Percentiles rank a stretch among this genome's conserved stretches.
Evolutionary conservation across 1,284 basidiomycete genomes (phyloP).

Genomic region (Taiwanofungus camphoratus): DNA sequence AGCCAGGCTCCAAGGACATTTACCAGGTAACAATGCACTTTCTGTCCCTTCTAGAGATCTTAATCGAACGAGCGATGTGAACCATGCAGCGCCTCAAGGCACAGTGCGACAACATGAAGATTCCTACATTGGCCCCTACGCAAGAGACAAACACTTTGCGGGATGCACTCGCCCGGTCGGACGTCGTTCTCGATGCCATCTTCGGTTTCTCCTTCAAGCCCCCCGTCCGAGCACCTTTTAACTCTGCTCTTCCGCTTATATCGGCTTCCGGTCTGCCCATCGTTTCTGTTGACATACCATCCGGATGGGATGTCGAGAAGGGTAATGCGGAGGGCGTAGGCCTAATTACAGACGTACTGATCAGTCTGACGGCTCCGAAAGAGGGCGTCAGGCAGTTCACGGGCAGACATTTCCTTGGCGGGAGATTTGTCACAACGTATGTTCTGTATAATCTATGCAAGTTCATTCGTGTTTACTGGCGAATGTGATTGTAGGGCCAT

Average conservation of each 20-base stretch:
- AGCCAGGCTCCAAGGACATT: slow-evolving; percentile 87
- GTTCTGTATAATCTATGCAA: slow-evolving; percentile 25
- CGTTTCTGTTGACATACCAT: slow-evolving; percentile 92
- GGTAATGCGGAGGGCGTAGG: slow-evolving; percentile 55
- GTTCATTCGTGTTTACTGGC: no score
- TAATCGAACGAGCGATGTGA: not conserved
- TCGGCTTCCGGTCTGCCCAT: slow-evolving; percentile 66
- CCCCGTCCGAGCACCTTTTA: slow-evolving; percentile 86
- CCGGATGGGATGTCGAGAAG: slow-evolving; percentile 90
- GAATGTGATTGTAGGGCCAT: no score
- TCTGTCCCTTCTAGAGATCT: not conserved
- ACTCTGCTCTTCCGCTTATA: slow-evolving; percentile 66
- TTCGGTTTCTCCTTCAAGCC: slow-evolving; percentile 97
- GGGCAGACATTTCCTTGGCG: slow-evolving; percentile 88
- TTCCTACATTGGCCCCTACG: slow-evolving; percentile 57
- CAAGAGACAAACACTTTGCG: slow-evolving; percentile 44
- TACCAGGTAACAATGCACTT: slow-evolving; percentile 52
- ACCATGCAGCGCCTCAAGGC: slow-evolving; percentile 61
- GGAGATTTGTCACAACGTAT: slow-evolving; percentile 85
- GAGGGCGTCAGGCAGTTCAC: slow-evolving; percentile 72
- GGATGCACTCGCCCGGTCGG: slow-evolving; percentile 53
- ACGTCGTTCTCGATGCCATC: slow-evolving; percentile 91
- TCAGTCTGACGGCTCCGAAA: slow-evolving; percentile 95
- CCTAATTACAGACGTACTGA: slow-evolving; percentile 73
- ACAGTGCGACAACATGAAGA: slow-evolving; percentile 86